Evolutionary conservation across 495 filamentous ascomycete genomes (phyloP), one percentile per base, ranked within the genome.

Genomic region (Hypoxylon subgilvum): DNA sequence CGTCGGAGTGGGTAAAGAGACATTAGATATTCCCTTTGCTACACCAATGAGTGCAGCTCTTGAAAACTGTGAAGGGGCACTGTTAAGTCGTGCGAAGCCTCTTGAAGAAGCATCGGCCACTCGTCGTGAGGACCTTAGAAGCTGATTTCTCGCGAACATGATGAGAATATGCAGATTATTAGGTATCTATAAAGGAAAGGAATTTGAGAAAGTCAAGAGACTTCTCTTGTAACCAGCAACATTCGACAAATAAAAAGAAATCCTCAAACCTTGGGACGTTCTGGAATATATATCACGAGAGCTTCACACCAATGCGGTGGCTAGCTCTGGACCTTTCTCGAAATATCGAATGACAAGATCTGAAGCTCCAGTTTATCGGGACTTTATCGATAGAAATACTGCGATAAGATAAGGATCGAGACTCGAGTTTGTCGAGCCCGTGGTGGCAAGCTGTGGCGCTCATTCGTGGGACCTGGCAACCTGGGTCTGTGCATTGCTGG

Each of bases 131-230:
- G 64, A 61, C 34, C 64, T 57, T 31, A 70, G 31, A 21, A 79
- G 42, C 50, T 67, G 69, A 30, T 56, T 47, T 69, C 72, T 71
- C n/a, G 73, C 65, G 57, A 76, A 66, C 76, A 79, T 79, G 3
- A 42, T 63, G 39, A 46, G 10, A 31, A 6, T 47, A 21, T 21
- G 39, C 6, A 22, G 25, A 42, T 10, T 18, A 18, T 19, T 18
- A 42, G 18, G 41, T 34, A 6, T 23, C 40, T 21, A 28, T 30
- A n/a, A 34, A 10, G 13, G 5, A 22, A 6, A 44, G 31, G 27
- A 48, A 28, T 21, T 35, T 21, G 35, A 13, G 22, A 44, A 49
- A 41, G 41, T 52, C 40, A 52, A 63, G 41, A 42, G 41, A 52
- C 21, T 54, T 61, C 51, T 51, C 50, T 49, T 61, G 35, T 34